These are phyloP conservation scores for Corynespora cassiicola DNA, from an alignment of 2,329 filamentous ascomycete species.

Conservation along the genomic window DNA sequence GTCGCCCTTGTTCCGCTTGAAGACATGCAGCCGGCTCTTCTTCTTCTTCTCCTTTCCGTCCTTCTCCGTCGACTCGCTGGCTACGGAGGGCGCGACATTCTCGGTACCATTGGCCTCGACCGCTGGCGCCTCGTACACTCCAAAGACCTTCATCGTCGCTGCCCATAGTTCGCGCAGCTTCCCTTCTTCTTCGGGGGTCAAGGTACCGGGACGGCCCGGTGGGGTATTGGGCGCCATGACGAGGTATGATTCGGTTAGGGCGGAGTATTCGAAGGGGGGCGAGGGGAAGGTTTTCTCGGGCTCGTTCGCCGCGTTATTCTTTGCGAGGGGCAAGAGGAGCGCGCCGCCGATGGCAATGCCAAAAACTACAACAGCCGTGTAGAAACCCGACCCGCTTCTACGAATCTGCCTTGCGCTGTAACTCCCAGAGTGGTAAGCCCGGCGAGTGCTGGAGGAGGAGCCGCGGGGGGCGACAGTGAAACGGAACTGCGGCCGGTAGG, in stretches of 20 bases:
- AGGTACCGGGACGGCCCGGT: constrained; percentile 80
- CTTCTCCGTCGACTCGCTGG: constrained; percentile 22
- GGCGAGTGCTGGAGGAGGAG: constrained; percentile 10
- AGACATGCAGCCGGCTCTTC: constrained; percentile 76
- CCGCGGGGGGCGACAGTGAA: constrained; percentile 15
- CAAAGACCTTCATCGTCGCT: constrained; percentile 76
- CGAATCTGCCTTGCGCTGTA: constrained; percentile 8
- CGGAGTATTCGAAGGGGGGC: constrained; percentile 23
- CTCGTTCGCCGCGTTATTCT: constrained; percentile 13
- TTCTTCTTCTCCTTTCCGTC: constrained; percentile 66
- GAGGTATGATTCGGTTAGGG: constrained; percentile 38
- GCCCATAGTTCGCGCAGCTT: constrained; percentile 90
- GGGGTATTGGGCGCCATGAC: constrained; percentile 53
- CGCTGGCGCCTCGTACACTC: constrained; percentile 54
- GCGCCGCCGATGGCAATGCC: constrained; percentile 41
- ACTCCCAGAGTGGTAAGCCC: constrained; percentile 16
- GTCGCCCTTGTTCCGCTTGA: constrained; percentile 64
- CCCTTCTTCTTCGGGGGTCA: constrained; percentile 87
- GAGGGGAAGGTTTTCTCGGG: constrained; percentile 12
- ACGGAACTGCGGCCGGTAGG: constrained; percentile 18
- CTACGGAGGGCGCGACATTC: constrained; percentile 12
- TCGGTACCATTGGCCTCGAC: constrained; percentile 39
- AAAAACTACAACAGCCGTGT: constrained; percentile 34
- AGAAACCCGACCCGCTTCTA: constrained; percentile 33
- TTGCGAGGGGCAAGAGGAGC: constrained; percentile 30